A percentile compares a stretch with the other conserved stretches of the same genome.
Conservation (phyloP, 345 rosid genomes). For the Cochlearia excelsa region DNA sequence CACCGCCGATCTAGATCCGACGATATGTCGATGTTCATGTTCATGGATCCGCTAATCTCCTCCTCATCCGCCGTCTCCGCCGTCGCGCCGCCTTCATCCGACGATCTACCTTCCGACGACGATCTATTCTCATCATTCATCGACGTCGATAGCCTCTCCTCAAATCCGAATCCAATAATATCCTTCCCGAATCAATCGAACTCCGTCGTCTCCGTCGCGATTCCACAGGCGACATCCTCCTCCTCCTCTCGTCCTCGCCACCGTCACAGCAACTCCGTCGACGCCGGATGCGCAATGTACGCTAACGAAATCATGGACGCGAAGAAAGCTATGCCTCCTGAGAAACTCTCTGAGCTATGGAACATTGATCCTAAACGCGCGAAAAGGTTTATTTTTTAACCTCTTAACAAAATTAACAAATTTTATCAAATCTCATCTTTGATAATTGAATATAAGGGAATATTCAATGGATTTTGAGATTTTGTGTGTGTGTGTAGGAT, state of each 20-base stretch:
- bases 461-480: too few species aligned
- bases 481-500: constrained; percentile 42
- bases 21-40: constrained; percentile 49
- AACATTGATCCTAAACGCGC: constrained; percentile 69
- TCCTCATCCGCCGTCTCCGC: not conserved
- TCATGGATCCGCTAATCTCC: constrained; percentile 47
- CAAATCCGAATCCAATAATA: constrained; percentile 29
- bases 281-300: constrained; percentile 45
- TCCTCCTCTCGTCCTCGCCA: constrained; percentile 41
- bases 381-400: constrained; percentile 43
- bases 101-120: constrained; percentile 56
- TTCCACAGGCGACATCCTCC: constrained; percentile 7
- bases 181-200: constrained; percentile 18
- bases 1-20: constrained; percentile 67
- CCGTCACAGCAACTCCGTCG: constrained; percentile 63
- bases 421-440: not conserved
- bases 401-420: not conserved
- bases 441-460: too few species aligned
- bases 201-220: not conserved
- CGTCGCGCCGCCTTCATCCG: constrained; percentile 42
- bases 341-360: constrained; percentile 72
- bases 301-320: constrained; percentile 56
- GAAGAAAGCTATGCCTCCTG: constrained; percentile 75
- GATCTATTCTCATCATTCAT: constrained; percentile 64
- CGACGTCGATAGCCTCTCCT: constrained; percentile 48